Evolutionary conservation across 1,284 basidiomycete species (phyloP).

Genomic region (Apiotrichum brassicae): DNA sequence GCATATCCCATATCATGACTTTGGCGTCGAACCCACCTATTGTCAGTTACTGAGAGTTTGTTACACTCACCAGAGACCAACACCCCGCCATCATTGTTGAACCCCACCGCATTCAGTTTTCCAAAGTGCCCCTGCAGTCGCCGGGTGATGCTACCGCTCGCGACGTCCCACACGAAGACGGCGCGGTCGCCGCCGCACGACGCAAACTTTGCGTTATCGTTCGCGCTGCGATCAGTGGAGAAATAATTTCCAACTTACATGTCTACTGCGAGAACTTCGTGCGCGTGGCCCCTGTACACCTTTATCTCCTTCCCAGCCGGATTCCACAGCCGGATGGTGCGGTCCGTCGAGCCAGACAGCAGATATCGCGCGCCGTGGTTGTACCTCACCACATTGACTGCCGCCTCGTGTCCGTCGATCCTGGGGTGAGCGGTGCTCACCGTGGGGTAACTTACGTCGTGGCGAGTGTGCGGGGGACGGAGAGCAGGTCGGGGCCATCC

Average conservation of each 20-base stretch:
- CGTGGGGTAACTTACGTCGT: neutral
- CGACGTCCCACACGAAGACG: slow-evolving; percentile 94
- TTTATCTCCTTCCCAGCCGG: slow-evolving; percentile 78
- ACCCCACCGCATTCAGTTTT: slow-evolving; percentile 83
- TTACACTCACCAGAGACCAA: slow-evolving; percentile 66
- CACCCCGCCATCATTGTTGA: slow-evolving; percentile 69
- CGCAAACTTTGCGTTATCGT: slow-evolving; percentile 89
- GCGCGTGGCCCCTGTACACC: slow-evolving; percentile 80
- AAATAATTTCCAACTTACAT: slow-evolving; percentile 55
- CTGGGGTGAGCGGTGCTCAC: slow-evolving; percentile 18
- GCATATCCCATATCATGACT: slow-evolving; percentile 80
- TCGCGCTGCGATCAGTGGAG: slow-evolving; percentile 54
- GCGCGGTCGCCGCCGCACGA: slow-evolving; percentile 88
- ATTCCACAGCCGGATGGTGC: slow-evolving; percentile 87
- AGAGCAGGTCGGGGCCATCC: too few relatives aligned
- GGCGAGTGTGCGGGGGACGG: neutral
- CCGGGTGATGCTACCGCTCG: slow-evolving; percentile 70
- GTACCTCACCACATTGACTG: slow-evolving; percentile 77
- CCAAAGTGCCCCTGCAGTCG: slow-evolving; percentile 81
- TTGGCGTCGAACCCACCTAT: slow-evolving; percentile 62
- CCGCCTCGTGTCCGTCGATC: slow-evolving; percentile 58
- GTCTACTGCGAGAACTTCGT: slow-evolving; percentile 83
- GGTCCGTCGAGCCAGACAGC: slow-evolving; percentile 84
- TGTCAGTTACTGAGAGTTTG: neutral
- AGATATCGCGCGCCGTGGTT: slow-evolving; percentile 82